Percentiles rank a stretch among this genome's conserved stretches.
Evolutionary conservation across 2,329 filamentous ascomycete genomes (phyloP).

Genomic region (Karstenula rhodostoma): DNA sequence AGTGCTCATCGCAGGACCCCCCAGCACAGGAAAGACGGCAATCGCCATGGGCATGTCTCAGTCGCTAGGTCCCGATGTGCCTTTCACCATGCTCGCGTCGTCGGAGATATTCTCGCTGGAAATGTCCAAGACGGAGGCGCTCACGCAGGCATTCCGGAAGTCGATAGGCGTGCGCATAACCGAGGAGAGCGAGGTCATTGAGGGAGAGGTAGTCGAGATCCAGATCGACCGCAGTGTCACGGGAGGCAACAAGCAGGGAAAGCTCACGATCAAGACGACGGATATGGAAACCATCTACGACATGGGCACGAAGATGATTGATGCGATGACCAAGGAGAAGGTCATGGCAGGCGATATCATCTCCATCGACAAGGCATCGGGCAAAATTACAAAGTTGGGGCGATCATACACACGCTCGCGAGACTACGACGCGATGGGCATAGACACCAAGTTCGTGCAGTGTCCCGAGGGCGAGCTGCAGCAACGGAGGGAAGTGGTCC

Average conservation of each 20-base stretch:
- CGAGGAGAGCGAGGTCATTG: constrained; percentile 98
- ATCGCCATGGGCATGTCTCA: constrained; percentile 99
- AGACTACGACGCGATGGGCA: constrained; percentile 99
- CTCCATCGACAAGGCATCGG: constrained; percentile 97
- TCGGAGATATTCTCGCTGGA: constrained; percentile 98
- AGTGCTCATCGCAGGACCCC: constrained; percentile 92
- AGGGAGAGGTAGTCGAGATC: constrained; percentile 98
- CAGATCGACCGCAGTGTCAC: constrained; percentile 98
- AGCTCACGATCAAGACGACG: constrained; percentile 98
- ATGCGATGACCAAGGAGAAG: constrained; percentile 99
- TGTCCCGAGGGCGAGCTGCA: constrained; percentile 97
- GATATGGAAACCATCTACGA: constrained; percentile 99
- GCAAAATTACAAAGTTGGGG: constrained; percentile 96
- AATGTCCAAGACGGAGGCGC: constrained; percentile 98
- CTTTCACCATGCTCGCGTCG: constrained; percentile 93
- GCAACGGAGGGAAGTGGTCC: constrained; percentile 94
- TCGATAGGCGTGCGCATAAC: constrained; percentile 98
- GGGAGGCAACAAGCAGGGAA: constrained; percentile 96
- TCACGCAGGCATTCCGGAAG: constrained; percentile 98
- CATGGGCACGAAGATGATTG: constrained; percentile 99
- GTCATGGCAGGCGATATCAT: constrained; percentile 99
- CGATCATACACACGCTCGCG: constrained; percentile 92
- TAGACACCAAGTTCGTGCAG: constrained; percentile 97
- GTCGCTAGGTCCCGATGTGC: constrained; percentile 90
- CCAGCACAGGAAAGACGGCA: constrained; percentile 96